phyloP scores from a whole-genome alignment of 2,329 filamentous ascomycete genomes.

The Aspergillus sp. region DNA sequence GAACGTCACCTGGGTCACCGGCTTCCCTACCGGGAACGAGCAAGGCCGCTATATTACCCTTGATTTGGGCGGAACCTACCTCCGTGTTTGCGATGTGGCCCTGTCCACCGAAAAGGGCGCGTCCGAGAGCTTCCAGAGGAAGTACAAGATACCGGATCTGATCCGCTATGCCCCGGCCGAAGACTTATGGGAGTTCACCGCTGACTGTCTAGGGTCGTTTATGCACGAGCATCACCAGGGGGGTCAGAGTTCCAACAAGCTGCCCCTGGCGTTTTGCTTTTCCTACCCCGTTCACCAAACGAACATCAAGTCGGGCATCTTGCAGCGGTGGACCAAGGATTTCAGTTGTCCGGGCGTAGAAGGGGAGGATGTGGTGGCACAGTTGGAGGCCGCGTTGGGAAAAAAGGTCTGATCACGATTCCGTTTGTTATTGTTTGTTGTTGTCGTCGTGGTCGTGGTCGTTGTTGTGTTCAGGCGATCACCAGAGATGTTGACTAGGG shows the following conservation, averaged over 20 bases:
- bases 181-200: slow-evolving; percentile 79
- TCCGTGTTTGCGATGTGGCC: slow-evolving; percentile 78
- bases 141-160: slow-evolving; percentile 76
- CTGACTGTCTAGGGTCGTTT: slow-evolving; percentile 73
- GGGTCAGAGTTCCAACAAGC: slow-evolving; percentile 29
- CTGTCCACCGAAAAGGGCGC: slow-evolving; percentile 69
- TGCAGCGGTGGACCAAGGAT: slow-evolving; percentile 87
- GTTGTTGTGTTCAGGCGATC: neutral
- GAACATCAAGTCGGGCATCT: slow-evolving; percentile 73
- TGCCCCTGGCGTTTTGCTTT: slow-evolving; percentile 82
- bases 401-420: slow-evolving; percentile 42
- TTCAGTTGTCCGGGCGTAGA: slow-evolving; percentile 85
- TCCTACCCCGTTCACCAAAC: slow-evolving; percentile 81
- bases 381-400: slow-evolving; percentile 65
- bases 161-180: slow-evolving; percentile 70
- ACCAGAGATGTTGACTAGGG: neutral
- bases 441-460: too few species aligned
- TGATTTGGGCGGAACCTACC: slow-evolving; percentile 85
- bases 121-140: slow-evolving; percentile 78
- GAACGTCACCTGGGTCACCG: slow-evolving; percentile 88
- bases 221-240: slow-evolving; percentile 62
- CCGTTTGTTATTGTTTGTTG: too few species aligned
- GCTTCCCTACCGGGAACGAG: slow-evolving; percentile 68
- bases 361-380: slow-evolving; percentile 72
- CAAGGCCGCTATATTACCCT: slow-evolving; percentile 72